phyloP scores from a whole-genome alignment of 495 filamentous ascomycete species.

The Penicillium nucicola region DNA sequence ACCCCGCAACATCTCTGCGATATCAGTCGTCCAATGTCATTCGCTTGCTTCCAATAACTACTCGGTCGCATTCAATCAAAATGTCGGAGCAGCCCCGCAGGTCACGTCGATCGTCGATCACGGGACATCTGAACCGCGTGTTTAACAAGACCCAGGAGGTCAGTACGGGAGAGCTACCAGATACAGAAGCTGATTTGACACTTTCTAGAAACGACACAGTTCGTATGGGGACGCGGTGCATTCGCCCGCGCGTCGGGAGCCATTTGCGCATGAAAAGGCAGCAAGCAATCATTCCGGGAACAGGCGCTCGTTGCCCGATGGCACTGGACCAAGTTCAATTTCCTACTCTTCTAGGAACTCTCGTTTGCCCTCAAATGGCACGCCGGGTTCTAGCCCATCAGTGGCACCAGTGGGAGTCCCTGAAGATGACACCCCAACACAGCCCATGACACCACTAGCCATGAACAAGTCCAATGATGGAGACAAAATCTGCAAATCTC shows the following conservation, averaged over 20 bases:
- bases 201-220: slow-evolving; percentile 20
- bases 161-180: neutral
- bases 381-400: slow-evolving; percentile 19
- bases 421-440: slow-evolving; percentile 8
- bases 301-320: slow-evolving; percentile 7
- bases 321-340: slow-evolving; percentile 14
- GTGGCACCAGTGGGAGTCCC: slow-evolving; percentile 2
- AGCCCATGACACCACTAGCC: neutral
- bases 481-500: slow-evolving; percentile 13
- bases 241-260: neutral
- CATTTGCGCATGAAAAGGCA: neutral
- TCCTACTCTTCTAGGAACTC: slow-evolving; percentile 17
- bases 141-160: slow-evolving; percentile 26
- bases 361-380: slow-evolving; percentile 14
- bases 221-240: neutral
- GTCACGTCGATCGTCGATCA: slow-evolving; percentile 32
- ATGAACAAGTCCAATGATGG: neutral
- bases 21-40: neutral
- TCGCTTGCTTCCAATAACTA: slow-evolving; percentile 1
- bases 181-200: slow-evolving; percentile 10
- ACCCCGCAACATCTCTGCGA: too few species aligned
- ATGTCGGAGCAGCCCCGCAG: slow-evolving; percentile 22
- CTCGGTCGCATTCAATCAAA: slow-evolving; percentile 7
- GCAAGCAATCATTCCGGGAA: slow-evolving; percentile 1
- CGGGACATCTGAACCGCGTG: slow-evolving; percentile 35